Base-by-base conservation (phyloP, 768 basidiomycete genomes). In the Pulveroboletus sp. region DNA sequence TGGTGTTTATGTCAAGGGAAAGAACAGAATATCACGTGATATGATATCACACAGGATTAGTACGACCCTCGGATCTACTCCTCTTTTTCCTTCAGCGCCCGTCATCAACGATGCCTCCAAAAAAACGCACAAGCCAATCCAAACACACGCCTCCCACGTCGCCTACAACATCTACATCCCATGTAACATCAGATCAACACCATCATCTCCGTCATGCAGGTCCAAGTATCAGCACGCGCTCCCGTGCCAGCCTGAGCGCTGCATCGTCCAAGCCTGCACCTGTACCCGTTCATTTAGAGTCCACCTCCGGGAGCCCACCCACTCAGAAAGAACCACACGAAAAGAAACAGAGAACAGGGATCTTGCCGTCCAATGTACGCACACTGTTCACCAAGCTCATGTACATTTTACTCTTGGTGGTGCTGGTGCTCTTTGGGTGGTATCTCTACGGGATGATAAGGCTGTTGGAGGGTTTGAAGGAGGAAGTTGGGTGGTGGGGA, bases 401-500 rank as follows among this genome's bases (percentile, higher is more conserved):
- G 31, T 82, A 83, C 61, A 50, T 70, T 43, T 57, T 84, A 43
- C 61, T 73, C 23, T 34, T 73, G 9, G 51, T 76, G 39, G 70
- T 71, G 13, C 56, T 73, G 3, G 56, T 81, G 13, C 55, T 82
- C 19, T 59, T 70, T 17, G 72, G 67, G 6, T 82, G 77, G 63
- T 84, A 83, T 61, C 57, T 73, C 4, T 85, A 78, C 52, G 72
- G 76, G 11, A 47, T 75, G 24, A 39, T 74, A 7, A 40, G 72
- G 4, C 35, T 76, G 14, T 70, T 80, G 52, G 76, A 73, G 70
- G 77, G 77, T 57, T 10, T 65, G 31, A 64, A 70, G 0, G 74
- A 79, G 11, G 78, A 76, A 11, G 79, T 79, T 0, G 80, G 81
- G 8, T 82, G 83, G 84, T 83, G 82, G 81, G 45, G 51, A 5